phyloP scores from a whole-genome alignment of 177 flowering plant species.

The Vitis hybrid region DNA sequence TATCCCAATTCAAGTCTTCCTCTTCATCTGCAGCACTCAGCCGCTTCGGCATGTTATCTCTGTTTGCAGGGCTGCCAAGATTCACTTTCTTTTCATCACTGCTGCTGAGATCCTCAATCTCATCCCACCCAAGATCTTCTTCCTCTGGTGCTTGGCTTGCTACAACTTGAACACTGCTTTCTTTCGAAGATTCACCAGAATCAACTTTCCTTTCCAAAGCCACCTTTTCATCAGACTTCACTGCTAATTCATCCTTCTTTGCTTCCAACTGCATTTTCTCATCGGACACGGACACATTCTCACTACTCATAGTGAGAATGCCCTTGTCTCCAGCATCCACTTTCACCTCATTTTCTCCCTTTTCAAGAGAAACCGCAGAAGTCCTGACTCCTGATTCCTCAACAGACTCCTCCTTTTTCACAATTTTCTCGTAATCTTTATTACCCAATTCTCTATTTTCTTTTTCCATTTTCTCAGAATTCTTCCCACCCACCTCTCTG shows the following conservation, averaged over 20 bases:
- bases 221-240: conserved; percentile 35
- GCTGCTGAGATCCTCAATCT: conserved; percentile 78
- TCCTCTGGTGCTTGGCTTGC: conserved; percentile 66
- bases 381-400: conserved; percentile 6
- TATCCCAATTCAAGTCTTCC: conserved; percentile 92
- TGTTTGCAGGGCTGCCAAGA: conserved; percentile 37
- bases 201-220: conserved; percentile 41
- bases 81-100: conserved; percentile 55
- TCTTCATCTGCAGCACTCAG: conserved; percentile 72
- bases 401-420: conserved; percentile 14
- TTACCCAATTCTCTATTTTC: conserved; percentile 10
- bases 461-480: neutral
- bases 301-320: conserved; percentile 9
- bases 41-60: conserved; percentile 52
- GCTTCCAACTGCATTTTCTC: conserved; percentile 18
- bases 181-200: conserved; percentile 43
- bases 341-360: neutral
- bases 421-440: conserved; percentile 11
- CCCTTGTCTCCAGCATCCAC: conserved; percentile 6
- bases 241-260: conserved; percentile 13
- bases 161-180: conserved; percentile 50
- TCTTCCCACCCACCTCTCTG: conserved; percentile 1
- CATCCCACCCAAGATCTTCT: conserved; percentile 90
- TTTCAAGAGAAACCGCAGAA: conserved; percentile 5
- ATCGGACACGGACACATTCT: conserved; percentile 10